A percentile compares a stretch with the other conserved stretches of the same genome.
phyloP scores from a whole-genome alignment of 192 early-diverging fungal genomes.

The Umbelopsis sp. region DNA sequence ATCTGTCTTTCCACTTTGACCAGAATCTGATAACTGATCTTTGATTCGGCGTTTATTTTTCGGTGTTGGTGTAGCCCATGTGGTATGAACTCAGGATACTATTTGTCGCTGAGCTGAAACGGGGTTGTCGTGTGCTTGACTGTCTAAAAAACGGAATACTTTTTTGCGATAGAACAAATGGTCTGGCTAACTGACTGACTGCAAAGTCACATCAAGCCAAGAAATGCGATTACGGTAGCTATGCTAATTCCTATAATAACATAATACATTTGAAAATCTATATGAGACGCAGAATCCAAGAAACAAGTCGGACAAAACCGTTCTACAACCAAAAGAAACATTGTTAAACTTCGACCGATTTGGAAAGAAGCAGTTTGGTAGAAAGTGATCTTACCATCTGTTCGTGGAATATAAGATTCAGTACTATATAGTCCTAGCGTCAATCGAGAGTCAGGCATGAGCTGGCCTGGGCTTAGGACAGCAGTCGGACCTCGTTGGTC shows the following conservation, averaged over 20 bases:
- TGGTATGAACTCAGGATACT: neutral
- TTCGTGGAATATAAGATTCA: constrained; percentile 33
- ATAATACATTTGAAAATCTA: neutral
- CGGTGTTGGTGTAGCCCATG: neutral
- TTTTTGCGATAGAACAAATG: neutral
- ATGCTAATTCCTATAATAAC: neutral
- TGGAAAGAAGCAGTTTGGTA: neutral
- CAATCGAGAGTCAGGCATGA: constrained; percentile 36
- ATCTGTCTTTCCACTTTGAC: neutral
- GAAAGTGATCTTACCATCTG: constrained; percentile 29
- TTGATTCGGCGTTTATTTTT: neutral
- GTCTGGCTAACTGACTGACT: neutral
- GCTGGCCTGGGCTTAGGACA: constrained; percentile 34
- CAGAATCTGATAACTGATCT: neutral
- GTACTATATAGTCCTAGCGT: constrained; percentile 32
- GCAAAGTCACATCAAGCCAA: neutral
- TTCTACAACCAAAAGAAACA: constrained; percentile 3
- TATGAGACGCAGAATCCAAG: neutral
- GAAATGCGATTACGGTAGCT: neutral
- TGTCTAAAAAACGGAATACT: neutral
- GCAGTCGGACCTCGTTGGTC: constrained; percentile 40
- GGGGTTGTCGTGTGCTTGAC: neutral
- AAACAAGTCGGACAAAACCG: constrained; percentile 39
- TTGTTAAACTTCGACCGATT: neutral
- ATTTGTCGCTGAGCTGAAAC: neutral